A percentile compares a stretch with the other conserved stretches of the same genome.
phyloP scores from a whole-genome alignment of 2,329 filamentous ascomycete genomes.

The Didymella arachidicola region DNA sequence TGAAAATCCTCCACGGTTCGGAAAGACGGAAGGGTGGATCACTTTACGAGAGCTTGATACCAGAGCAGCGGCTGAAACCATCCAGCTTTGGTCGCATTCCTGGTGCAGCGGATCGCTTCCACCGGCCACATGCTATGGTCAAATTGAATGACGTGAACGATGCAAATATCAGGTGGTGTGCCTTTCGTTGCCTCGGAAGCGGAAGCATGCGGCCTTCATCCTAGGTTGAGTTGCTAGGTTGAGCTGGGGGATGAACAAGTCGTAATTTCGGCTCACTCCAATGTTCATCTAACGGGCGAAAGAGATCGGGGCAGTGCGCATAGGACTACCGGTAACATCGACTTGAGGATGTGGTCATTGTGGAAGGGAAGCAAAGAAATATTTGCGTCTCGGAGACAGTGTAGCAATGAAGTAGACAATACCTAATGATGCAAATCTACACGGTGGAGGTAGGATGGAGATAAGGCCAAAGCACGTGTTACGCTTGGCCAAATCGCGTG shows the following conservation, averaged over 20 bases:
- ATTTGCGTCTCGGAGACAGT: not conserved
- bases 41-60: conserved; percentile 1
- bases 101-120: conserved; percentile 6
- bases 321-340: not conserved
- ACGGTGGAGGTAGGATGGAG: not conserved
- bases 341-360: not conserved
- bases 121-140: conserved; percentile 4
- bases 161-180: conserved; percentile 26
- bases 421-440: not conserved
- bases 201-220: conserved; percentile 14
- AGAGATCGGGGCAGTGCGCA: conserved; percentile 10
- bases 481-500: not conserved
- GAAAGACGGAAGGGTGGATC: conserved; percentile 18
- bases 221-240: conserved; percentile 22
- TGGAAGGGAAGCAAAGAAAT: not conserved
- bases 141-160: conserved; percentile 10
- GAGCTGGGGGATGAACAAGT: conserved; percentile 26
- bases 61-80: conserved; percentile 11
- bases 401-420: not conserved
- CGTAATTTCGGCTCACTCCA: conserved; percentile 40
- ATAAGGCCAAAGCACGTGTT: not conserved
- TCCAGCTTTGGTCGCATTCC: conserved; percentile 22
- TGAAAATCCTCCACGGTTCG: conserved; percentile 19
- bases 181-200: conserved; percentile 18
- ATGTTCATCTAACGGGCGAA: conserved; percentile 24